Percentiles rank a stretch among this genome's conserved stretches.
These are phyloP conservation scores for Agrocybe praecox DNA, from an alignment of 768 basidiomycete species.

Conservation along the genomic window DNA sequence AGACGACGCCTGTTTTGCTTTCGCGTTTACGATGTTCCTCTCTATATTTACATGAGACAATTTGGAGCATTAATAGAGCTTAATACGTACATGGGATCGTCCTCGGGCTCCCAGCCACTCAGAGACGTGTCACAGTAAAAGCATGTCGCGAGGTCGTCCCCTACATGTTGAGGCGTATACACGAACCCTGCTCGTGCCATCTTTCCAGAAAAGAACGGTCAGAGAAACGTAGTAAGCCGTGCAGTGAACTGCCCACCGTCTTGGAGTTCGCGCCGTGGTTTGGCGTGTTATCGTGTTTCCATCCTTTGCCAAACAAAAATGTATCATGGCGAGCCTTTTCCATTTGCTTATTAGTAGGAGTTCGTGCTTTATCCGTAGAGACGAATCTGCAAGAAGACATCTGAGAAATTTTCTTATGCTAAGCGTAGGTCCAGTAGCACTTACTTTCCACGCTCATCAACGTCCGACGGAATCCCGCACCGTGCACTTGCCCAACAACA, in stretches of 20 bases:
- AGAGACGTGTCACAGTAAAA: slow-evolving; percentile 81
- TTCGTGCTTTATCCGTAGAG: slow-evolving; percentile 57
- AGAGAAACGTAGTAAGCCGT: not conserved
- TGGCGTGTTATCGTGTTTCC: slow-evolving; percentile 68
- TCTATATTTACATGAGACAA: slow-evolving; percentile 35
- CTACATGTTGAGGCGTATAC: slow-evolving; percentile 65
- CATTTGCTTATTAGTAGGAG: slow-evolving; percentile 70
- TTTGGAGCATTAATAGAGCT: not conserved
- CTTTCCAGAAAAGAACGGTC: slow-evolving; percentile 37
- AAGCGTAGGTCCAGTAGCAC: slow-evolving; percentile 17
- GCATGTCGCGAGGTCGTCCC: slow-evolving; percentile 84
- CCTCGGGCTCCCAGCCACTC: slow-evolving; percentile 84
- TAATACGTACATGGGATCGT: slow-evolving; percentile 81
- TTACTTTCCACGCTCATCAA: slow-evolving; percentile 60
- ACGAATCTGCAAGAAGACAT: slow-evolving; percentile 47
- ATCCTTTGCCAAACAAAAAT: slow-evolving; percentile 53
- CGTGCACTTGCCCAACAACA: slow-evolving; percentile 85
- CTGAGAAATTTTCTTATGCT: not conserved
- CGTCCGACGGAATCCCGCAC: slow-evolving; percentile 66
- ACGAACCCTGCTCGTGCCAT: slow-evolving; percentile 92
- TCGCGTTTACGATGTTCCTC: slow-evolving; percentile 76
- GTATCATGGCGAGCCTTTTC: slow-evolving; percentile 74
- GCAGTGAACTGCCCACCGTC: slow-evolving; percentile 46
- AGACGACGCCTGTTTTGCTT: slow-evolving; percentile 44
- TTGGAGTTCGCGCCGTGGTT: slow-evolving; percentile 72